These are phyloP conservation scores for Naematelia encephala DNA, from an alignment of 768 basidiomycete species.

Conservation along the genomic window DNA sequence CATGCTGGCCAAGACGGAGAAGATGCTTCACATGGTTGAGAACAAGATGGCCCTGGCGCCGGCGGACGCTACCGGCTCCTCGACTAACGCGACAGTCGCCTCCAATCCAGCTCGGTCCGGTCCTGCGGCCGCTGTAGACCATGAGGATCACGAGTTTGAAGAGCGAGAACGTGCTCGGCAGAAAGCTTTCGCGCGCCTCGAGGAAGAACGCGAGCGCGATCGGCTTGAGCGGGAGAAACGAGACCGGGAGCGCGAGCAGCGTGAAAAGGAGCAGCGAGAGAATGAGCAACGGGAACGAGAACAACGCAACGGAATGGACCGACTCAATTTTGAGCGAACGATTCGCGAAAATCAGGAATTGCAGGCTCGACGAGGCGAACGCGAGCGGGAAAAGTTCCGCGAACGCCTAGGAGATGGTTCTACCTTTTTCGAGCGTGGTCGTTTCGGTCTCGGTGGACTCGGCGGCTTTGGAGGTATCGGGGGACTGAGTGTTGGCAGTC, in stretches of 20 bases:
- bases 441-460: background rate
- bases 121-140: background rate
- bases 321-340: background rate
- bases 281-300: background rate
- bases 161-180: constrained; percentile 40
- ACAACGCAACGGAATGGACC: background rate
- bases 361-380: background rate
- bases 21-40: constrained; percentile 44
- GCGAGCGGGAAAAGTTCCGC: constrained; percentile 10
- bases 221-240: constrained; percentile 29
- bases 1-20: constrained; percentile 45
- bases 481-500: background rate
- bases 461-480: background rate
- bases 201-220: constrained; percentile 38
- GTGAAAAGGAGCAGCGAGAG: constrained; percentile 12
- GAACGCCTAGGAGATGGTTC: constrained; percentile 10
- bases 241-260: constrained; percentile 15
- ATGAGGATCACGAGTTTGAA: constrained; percentile 42
- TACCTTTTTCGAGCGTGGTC: constrained; percentile 7
- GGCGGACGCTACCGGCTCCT: constrained; percentile 3
- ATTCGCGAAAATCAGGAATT: background rate
- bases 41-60: constrained; percentile 40
- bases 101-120: constrained; percentile 2
- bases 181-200: constrained; percentile 29
- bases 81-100: constrained; percentile 6